These are phyloP conservation scores for Eustoma russellianum DNA, from an alignment of 257 asterid genomes.

Conservation along the genomic window DNA sequence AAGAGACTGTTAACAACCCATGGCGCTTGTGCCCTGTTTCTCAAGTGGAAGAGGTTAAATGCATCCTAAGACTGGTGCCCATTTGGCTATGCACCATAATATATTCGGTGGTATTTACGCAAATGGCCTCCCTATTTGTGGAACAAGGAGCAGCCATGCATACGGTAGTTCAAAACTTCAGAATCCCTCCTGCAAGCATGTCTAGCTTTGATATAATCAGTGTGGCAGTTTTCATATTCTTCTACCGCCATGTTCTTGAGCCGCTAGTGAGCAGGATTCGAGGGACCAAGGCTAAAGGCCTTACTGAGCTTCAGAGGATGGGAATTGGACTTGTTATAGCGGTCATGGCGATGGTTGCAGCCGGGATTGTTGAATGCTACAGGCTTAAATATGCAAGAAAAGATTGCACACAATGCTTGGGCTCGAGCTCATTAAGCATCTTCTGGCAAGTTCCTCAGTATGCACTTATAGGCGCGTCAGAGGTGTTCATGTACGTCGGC, in stretches of 20 bases:
- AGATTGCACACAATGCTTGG: conserved; percentile 62
- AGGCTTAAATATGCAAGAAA: conserved; percentile 53
- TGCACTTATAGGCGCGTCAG: conserved; percentile 78
- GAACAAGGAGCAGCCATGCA: conserved; percentile 98
- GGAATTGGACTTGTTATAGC: conserved; percentile 82
- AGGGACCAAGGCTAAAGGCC: conserved; percentile 31
- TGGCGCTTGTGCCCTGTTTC: conserved; percentile 86
- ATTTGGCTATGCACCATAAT: conserved; percentile 96
- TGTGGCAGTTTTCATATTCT: conserved; percentile 73
- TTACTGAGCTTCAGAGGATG: conserved; percentile 89
- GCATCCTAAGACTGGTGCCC: conserved; percentile 70
- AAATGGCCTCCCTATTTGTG: conserved; percentile 93
- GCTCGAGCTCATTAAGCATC: conserved; percentile 78
- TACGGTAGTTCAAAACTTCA: conserved; percentile 47
- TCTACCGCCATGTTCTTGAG: conserved; percentile 56
- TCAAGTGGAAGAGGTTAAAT: conserved; percentile 93
- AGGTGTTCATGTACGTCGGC: conserved; percentile 89
- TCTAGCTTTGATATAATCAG: conserved; percentile 84
- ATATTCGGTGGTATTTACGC: conserved; percentile 89
- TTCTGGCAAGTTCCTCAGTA: conserved; percentile 96
- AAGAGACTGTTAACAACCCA: conserved; percentile 30
- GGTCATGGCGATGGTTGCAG: conserved; percentile 62
- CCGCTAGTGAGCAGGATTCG: conserved; percentile 40
- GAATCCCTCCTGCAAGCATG: conserved; percentile 94
- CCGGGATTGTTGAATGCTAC: conserved; percentile 69